Evolutionary conservation across 2,329 filamentous ascomycete genomes (phyloP).

Genomic region (Fusarium circinatum): DNA sequence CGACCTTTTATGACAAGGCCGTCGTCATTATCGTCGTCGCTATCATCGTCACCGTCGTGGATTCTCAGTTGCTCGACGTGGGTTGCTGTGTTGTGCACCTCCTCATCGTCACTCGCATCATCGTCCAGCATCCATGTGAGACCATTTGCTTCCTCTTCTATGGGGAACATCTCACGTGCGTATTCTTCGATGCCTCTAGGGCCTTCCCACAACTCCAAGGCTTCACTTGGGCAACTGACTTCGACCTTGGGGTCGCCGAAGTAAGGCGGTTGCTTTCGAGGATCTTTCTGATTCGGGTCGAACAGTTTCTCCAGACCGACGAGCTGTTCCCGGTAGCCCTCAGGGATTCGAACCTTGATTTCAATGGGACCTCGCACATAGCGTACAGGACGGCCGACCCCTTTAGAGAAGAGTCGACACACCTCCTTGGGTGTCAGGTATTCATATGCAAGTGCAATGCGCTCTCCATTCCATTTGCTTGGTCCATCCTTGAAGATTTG

Average conservation of each 20-base stretch:
- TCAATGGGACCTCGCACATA: slow-evolving; percentile 85
- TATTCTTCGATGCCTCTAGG: slow-evolving; percentile 93
- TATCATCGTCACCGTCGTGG: slow-evolving; percentile 55
- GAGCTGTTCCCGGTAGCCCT: slow-evolving; percentile 89
- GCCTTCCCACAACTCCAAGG: slow-evolving; percentile 89
- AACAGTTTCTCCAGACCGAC: slow-evolving; percentile 73
- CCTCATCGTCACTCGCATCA: slow-evolving; percentile 55
- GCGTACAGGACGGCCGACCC: slow-evolving; percentile 78
- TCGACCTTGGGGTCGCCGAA: slow-evolving; percentile 69
- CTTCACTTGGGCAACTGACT: slow-evolving; percentile 75
- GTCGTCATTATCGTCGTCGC: slow-evolving; percentile 66
- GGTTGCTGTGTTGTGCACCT: slow-evolving; percentile 48
- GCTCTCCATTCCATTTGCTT: slow-evolving; percentile 79
- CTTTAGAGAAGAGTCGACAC: slow-evolving; percentile 81
- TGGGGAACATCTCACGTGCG: slow-evolving; percentile 89
- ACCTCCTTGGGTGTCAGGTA: slow-evolving; percentile 85
- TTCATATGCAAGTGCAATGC: slow-evolving; percentile 91
- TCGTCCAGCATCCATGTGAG: slow-evolving; percentile 87
- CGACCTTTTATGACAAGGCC: slow-evolving; percentile 67
- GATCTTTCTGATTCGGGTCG: slow-evolving; percentile 60
- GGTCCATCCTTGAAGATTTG: slow-evolving; percentile 96
- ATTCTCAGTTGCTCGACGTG: slow-evolving; percentile 54
- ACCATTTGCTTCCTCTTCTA: slow-evolving; percentile 95
- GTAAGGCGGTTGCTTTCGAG: slow-evolving; percentile 69
- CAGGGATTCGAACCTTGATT: slow-evolving; percentile 85